Percentiles rank a stretch among this genome's conserved stretches.
Evolutionary conservation across 2,329 filamentous ascomycete species (phyloP).

Genomic region (Neopestalotiopsis rosae): DNA sequence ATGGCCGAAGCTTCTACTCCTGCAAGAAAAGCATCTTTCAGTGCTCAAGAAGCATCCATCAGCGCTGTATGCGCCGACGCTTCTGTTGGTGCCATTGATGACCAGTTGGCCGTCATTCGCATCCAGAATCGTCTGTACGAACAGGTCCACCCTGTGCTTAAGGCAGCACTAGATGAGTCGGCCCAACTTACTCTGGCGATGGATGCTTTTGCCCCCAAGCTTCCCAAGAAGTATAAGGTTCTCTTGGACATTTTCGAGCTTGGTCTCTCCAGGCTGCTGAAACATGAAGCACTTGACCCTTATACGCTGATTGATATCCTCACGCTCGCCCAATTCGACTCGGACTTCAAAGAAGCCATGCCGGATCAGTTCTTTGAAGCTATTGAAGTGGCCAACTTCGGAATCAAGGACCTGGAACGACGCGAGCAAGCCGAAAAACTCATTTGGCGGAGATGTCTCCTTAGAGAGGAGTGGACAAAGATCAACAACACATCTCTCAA

Average conservation of each 20-base stretch:
- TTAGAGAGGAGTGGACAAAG: slow-evolving; percentile 82
- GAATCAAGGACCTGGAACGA: slow-evolving; percentile 56
- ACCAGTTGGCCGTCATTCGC: slow-evolving; percentile 70
- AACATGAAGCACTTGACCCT: slow-evolving; percentile 73
- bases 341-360: slow-evolving; percentile 57
- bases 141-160: slow-evolving; percentile 70
- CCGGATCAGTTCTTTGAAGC: slow-evolving; percentile 77
- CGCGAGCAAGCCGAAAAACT: slow-evolving; percentile 62
- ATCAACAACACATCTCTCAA: slow-evolving; percentile 80
- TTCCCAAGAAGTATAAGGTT: slow-evolving; percentile 69
- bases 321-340: slow-evolving; percentile 67
- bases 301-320: slow-evolving; percentile 74
- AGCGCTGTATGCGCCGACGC: slow-evolving; percentile 31
- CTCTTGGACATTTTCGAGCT: slow-evolving; percentile 75
- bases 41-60: slow-evolving; percentile 31
- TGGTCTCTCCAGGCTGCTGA: slow-evolving; percentile 71
- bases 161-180: slow-evolving; percentile 77
- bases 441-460: slow-evolving; percentile 87
- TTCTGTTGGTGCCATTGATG: slow-evolving; percentile 59
- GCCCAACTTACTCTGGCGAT: slow-evolving; percentile 80
- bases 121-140: slow-evolving; percentile 82
- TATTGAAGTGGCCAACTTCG: slow-evolving; percentile 64
- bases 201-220: slow-evolving; percentile 64
- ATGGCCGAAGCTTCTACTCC: slow-evolving; percentile 64
- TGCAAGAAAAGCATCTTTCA: slow-evolving; percentile 34